Evolutionary conservation across 1,284 basidiomycete genomes (phyloP).

Genomic region (Trametes hirsuta): DNA sequence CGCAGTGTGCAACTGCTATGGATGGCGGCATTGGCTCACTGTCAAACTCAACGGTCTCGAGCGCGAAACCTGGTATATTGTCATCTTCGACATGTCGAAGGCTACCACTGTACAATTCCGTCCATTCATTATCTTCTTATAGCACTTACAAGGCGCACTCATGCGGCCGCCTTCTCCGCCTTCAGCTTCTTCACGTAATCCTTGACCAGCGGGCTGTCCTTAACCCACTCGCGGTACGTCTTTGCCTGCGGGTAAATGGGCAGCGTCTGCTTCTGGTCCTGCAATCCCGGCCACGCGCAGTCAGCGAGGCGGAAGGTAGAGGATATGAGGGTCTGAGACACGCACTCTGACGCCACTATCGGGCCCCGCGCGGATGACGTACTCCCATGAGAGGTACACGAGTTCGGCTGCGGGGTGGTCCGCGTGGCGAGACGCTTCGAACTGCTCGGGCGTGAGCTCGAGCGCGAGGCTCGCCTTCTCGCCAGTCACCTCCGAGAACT

Average conservation of each 20-base stretch:
- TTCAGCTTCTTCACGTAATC: constrained; percentile 7
- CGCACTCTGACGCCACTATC: constrained; percentile 8
- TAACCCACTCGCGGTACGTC: constrained; percentile 13
- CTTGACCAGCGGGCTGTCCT: constrained; percentile 12
- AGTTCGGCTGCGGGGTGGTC: constrained; percentile 12
- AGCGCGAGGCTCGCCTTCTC: no score
- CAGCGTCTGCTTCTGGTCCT: constrained; percentile 11
- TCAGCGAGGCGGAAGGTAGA: not conserved
- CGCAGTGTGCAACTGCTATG: no score
- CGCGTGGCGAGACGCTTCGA: constrained; percentile 10
- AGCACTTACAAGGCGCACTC: not conserved
- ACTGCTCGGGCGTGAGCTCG: not conserved
- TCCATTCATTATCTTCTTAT: no score
- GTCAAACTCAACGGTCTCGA: no score
- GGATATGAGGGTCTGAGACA: not conserved
- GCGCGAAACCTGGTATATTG: no score
- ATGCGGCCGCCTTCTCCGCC: constrained; percentile 3
- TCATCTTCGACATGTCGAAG: no score
- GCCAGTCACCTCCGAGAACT: constrained; percentile 7
- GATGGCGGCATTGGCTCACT: no score
- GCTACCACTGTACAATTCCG: no score
- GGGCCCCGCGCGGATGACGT: constrained; percentile 5
- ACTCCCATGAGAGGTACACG: constrained; percentile 16
- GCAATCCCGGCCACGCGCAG: not conserved
- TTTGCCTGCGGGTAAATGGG: constrained; percentile 15